Conservation (phyloP, 2,329 filamentous ascomycete species). For the Monosporascus sp. region DNA sequence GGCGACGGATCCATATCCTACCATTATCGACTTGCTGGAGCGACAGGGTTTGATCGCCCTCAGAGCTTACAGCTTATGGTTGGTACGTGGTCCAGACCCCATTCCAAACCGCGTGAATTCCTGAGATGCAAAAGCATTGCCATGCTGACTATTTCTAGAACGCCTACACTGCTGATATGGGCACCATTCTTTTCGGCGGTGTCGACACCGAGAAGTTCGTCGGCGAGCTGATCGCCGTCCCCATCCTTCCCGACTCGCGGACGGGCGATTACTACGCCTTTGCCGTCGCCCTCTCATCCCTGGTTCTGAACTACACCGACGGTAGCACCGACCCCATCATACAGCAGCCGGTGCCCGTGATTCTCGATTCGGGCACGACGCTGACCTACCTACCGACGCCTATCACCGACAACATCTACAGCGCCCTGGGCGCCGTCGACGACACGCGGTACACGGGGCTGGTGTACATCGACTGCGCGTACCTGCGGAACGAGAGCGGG, state of each 20-base stretch:
- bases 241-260: slow-evolving; percentile 44
- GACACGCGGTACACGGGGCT: slow-evolving; percentile 31
- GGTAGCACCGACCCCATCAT: slow-evolving; percentile 23
- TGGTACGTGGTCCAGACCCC: slow-evolving; percentile 30
- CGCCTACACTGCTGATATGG: slow-evolving; percentile 49
- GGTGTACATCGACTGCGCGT: slow-evolving; percentile 35
- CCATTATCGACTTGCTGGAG: slow-evolving; percentile 61
- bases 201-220: slow-evolving; percentile 63
- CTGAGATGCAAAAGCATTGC: background rate
- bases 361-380: slow-evolving; percentile 67
- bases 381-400: slow-evolving; percentile 55
- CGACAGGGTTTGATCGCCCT: slow-evolving; percentile 55
- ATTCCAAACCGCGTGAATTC: background rate
- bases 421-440: slow-evolving; percentile 32
- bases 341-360: slow-evolving; percentile 35
- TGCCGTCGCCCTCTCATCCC: slow-evolving; percentile 31
- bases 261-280: slow-evolving; percentile 34
- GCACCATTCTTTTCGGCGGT: slow-evolving; percentile 64
- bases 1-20: slow-evolving; percentile 39
- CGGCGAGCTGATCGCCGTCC: slow-evolving; percentile 49
- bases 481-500: slow-evolving; percentile 24
- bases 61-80: slow-evolving; percentile 65
- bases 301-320: slow-evolving; percentile 32
- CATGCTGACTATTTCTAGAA: slow-evolving; percentile 27
- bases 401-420: slow-evolving; percentile 36